Conservation (phyloP, 106 monocot species). For the Chionographis japonica region DNA sequence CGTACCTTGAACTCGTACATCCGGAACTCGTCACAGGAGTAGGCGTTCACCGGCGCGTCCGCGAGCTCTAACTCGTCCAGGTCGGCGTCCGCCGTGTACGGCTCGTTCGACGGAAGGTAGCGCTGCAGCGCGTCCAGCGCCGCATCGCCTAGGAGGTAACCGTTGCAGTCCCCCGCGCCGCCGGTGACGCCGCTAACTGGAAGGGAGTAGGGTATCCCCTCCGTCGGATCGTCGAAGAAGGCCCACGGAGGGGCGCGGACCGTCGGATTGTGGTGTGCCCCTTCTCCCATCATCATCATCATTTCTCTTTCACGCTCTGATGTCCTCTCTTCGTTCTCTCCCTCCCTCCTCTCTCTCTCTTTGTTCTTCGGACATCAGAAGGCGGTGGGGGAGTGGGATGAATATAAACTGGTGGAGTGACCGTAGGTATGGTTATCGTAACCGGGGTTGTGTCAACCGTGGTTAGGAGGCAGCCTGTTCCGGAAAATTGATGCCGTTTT, state of each 20-base stretch:
- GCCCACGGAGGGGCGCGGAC: conserved; percentile 29
- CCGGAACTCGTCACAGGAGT: conserved; percentile 67
- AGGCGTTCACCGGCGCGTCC: conserved; percentile 27
- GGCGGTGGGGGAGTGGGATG: background rate
- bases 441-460: background rate
- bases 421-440: background rate
- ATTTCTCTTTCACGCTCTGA: background rate
- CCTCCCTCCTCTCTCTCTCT: background rate
- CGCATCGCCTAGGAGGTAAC: conserved; percentile 8
- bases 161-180: background rate
- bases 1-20: conserved; percentile 90
- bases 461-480: too few species aligned
- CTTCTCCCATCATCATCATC: conserved; percentile 12
- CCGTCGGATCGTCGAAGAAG: conserved; percentile 5
- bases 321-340: background rate
- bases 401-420: conserved; percentile 4
- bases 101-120: conserved; percentile 15
- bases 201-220: background rate
- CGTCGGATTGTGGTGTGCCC: too few species aligned
- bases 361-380: too few species aligned
- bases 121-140: conserved; percentile 23
- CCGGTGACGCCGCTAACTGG: background rate
- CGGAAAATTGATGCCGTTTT: too few species aligned
- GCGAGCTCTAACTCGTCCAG: conserved; percentile 13
- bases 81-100: conserved; percentile 10